Percentiles rank a stretch among this genome's conserved stretches.
phyloP scores from a whole-genome alignment of 352 stramenopile species.

The Globisporangium alternatum region DNA sequence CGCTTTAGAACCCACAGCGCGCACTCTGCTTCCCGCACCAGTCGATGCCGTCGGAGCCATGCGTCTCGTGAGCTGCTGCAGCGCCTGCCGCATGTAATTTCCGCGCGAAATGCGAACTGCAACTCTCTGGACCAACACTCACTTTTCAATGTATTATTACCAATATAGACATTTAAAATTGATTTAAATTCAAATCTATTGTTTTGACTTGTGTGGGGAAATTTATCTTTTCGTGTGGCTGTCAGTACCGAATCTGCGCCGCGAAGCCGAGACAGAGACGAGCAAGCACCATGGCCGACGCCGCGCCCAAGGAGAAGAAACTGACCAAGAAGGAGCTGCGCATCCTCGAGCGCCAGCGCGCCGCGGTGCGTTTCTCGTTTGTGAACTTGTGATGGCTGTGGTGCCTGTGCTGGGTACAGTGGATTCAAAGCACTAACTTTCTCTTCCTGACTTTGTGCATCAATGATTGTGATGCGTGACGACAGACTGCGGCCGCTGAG shows the following conservation, averaged over 20 bases:
- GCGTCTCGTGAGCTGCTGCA: conserved; percentile 3
- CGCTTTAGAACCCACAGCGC: neutral
- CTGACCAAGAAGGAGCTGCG: conserved; percentile 90
- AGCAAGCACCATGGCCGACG: conserved; percentile 44
- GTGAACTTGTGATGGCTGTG: neutral
- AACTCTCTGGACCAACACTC: neutral
- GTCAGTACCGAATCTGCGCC: conserved; percentile 14
- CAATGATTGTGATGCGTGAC: conserved; percentile 1
- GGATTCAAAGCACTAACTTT: conserved; percentile 13
- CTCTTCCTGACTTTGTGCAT: conserved; percentile 1
- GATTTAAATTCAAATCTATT: neutral
- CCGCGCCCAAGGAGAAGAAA: conserved; percentile 72
- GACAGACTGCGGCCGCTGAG: conserved; percentile 44
- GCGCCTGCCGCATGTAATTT: conserved; percentile 13
- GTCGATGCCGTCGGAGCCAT: neutral
- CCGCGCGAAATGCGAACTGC: neutral
- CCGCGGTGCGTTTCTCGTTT: conserved; percentile 36
- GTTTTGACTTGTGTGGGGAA: neutral
- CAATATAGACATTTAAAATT: neutral
- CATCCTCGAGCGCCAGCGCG: conserved; percentile 86
- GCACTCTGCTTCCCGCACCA: neutral
- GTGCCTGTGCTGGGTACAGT: conserved; percentile 5
- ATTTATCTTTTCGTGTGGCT: neutral
- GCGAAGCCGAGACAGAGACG: neutral
- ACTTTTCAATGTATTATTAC: neutral